Evolutionary conservation across 2,329 filamentous ascomycete genomes (phyloP), one percentile per base, ranked within the genome.

Genomic region (Monilinia fructigena): DNA sequence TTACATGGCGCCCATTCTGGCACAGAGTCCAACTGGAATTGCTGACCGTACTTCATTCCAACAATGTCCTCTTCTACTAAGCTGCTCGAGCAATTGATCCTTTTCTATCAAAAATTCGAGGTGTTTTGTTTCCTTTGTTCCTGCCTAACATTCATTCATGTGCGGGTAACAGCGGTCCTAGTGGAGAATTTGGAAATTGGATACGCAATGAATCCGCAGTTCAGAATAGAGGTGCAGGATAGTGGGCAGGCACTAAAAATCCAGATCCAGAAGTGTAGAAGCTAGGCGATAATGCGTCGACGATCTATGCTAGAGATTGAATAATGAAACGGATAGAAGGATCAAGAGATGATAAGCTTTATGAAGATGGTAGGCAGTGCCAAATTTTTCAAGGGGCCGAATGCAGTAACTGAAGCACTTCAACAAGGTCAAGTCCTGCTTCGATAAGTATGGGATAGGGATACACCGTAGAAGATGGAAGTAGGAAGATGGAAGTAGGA

Each of bases 1-100:
- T 75, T 81, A 91, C 89, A 89, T 70, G 91, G 83, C 74, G 85
- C 90, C 91, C 91, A 95, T 85, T 90, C 87, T 70, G 91, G 90
- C 74, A 93, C 90, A 56, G 90, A 93, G 77, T 90, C 85, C 78
- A 86, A 83, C 76, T 89, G 86, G 69, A 95, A 83, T 68, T 86
- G 89, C 70, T 90, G 83, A 70, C 89, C 89, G 84, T 89, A 92
- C 82, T 92, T 92, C 89, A 92, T 92, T 63, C 70, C 58, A 31
- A 60, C 38, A 50, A 38, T 12, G 20, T 50, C 14, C 14, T 38
- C n/a, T n/a, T 38, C 45, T 38, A 18, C 20, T 48, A 50, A 60
- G 45, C 14, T 50, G 6, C 45, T 42, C n/a, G 28, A 56, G 61
- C 26, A 63, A 63, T 56, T 47, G 26, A 31, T 35, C 23, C 52